Conservation (phyloP, 345 rosid genomes). For the Linum lewisii region DNA sequence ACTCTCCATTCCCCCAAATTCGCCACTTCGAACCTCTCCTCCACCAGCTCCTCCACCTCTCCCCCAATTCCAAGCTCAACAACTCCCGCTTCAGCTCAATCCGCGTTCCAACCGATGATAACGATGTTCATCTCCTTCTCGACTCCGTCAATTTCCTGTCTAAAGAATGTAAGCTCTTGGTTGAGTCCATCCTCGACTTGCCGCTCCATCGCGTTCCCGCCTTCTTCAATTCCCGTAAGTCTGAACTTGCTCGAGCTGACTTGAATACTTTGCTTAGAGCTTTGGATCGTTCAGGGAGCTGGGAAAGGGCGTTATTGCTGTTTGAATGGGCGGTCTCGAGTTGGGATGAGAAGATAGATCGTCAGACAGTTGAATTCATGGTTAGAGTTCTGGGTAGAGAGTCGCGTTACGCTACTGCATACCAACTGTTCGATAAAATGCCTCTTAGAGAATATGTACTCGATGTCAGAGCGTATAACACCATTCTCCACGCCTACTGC, state of each 20-base stretch:
- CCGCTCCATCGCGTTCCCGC: constrained; percentile 40
- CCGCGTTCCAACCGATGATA: constrained; percentile 20
- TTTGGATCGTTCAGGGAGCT: constrained; percentile 49
- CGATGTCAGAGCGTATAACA: constrained; percentile 73
- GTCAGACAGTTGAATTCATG: constrained; percentile 46
- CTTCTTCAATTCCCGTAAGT: constrained; percentile 41
- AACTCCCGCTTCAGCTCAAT: constrained; percentile 34
- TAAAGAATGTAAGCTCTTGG: constrained; percentile 34
- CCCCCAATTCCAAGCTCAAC: constrained; percentile 19
- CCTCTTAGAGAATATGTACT: constrained; percentile 43
- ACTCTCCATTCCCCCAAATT: constrained; percentile 31
- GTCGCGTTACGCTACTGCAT: constrained; percentile 53
- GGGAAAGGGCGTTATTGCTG: constrained; percentile 58
- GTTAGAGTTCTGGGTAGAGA: constrained; percentile 74
- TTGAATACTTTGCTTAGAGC: constrained; percentile 51
- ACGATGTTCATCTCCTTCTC: constrained; percentile 15
- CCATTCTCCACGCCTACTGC: constrained; percentile 54
- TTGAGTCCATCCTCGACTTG: constrained; percentile 36
- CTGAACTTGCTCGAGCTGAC: constrained; percentile 49
- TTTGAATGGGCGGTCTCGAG: constrained; percentile 54
- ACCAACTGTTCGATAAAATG: constrained; percentile 60
- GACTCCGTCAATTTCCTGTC: constrained; percentile 34
- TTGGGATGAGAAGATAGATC: constrained; percentile 36
- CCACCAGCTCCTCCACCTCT: constrained; percentile 65
- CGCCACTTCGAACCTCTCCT: constrained; percentile 65